Conservation (phyloP, 768 basidiomycete genomes). For the Tricholoma sp. region DNA sequence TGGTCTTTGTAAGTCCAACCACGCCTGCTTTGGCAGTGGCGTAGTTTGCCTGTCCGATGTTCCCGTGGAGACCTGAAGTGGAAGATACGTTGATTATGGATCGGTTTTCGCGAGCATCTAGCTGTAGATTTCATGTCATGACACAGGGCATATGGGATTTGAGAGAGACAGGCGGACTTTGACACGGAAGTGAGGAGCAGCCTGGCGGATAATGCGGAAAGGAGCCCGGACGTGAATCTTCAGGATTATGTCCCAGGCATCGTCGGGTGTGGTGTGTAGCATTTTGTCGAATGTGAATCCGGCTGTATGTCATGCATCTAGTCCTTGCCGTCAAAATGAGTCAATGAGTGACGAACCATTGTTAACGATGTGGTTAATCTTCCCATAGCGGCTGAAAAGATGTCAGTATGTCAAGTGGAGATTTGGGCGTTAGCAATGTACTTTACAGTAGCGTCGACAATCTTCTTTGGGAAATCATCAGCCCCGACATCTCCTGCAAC, state of each 20-base stretch:
- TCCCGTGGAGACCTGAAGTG: slow-evolving; percentile 79
- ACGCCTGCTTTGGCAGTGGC: slow-evolving; percentile 78
- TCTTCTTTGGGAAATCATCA: slow-evolving; percentile 76
- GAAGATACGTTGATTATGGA: slow-evolving; percentile 82
- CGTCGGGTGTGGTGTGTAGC: slow-evolving; percentile 84
- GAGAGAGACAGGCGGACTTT: slow-evolving; percentile 37
- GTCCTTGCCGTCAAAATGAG: background rate
- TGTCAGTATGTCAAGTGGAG: background rate
- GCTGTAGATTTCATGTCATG: slow-evolving; percentile 25
- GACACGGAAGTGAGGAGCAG: slow-evolving; percentile 80
- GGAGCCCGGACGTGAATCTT: slow-evolving; percentile 85
- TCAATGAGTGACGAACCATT: slow-evolving; percentile 44
- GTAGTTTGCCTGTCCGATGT: slow-evolving; percentile 83
- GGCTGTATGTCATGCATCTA: slow-evolving; percentile 27
- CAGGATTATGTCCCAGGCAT: slow-evolving; percentile 75
- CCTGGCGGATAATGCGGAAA: slow-evolving; percentile 79
- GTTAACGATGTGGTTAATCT: slow-evolving; percentile 85
- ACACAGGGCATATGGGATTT: background rate
- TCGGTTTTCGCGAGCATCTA: slow-evolving; percentile 56
- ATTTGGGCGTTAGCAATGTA: slow-evolving; percentile 31
- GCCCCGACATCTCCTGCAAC: slow-evolving; percentile 80
- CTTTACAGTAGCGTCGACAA: slow-evolving; percentile 73
- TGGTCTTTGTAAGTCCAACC: slow-evolving; percentile 77
- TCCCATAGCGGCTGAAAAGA: slow-evolving; percentile 61
- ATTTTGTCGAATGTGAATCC: slow-evolving; percentile 84